A percentile compares a stretch with the other conserved stretches of the same genome.
Conservation (phyloP, 2,329 filamentous ascomycete genomes). For the Hymenoscyphus scutula region DNA sequence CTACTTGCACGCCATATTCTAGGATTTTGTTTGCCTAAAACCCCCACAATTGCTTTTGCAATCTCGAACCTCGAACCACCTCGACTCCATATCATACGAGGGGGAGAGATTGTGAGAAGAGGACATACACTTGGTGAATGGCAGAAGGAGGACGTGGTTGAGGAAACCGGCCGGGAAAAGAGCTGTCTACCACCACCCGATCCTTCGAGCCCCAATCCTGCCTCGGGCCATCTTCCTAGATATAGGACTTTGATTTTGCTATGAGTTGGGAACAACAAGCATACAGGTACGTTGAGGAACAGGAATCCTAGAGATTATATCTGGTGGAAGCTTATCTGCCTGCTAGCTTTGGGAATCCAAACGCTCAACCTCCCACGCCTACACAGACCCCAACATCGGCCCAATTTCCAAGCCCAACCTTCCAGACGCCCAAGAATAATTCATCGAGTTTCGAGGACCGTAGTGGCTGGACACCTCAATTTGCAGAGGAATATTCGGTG, state of each 20-base stretch:
- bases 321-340: conserved; percentile 32
- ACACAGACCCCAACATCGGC: conserved; percentile 55
- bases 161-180: conserved; percentile 11
- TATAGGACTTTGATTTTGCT: conserved; percentile 44
- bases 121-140: conserved; percentile 9
- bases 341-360: conserved; percentile 61
- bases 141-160: conserved; percentile 23
- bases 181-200: conserved; percentile 7
- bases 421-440: conserved; percentile 54
- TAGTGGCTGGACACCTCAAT: conserved; percentile 57
- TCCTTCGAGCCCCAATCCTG: conserved; percentile 25
- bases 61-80: conserved; percentile 10
- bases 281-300: conserved; percentile 47
- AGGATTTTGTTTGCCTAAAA: conserved; percentile 17
- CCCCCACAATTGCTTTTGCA: conserved; percentile 16
- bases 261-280: conserved; percentile 61
- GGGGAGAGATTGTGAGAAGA: not conserved
- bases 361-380: conserved; percentile 58
- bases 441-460: conserved; percentile 48
- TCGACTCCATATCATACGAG: conserved; percentile 13
- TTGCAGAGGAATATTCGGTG: conserved; percentile 64
- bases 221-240: conserved; percentile 20
- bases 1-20: conserved; percentile 24
- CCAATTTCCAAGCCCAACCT: conserved; percentile 52
- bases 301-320: not conserved